Evolutionary conservation across 2,329 filamentous ascomycete species (phyloP).

Genomic region (Phialocephala subalpina): DNA sequence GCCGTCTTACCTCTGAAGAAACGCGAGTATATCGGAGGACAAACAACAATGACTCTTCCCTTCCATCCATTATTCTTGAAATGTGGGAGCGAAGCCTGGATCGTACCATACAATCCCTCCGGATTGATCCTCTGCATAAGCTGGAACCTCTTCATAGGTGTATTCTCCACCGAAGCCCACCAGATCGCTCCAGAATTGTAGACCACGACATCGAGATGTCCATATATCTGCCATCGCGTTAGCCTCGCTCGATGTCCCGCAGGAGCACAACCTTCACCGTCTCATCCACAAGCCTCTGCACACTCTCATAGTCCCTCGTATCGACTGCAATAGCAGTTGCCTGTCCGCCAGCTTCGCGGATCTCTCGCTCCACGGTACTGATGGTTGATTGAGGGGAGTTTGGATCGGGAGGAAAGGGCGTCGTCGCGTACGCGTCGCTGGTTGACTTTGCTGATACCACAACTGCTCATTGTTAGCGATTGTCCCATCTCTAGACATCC

Average conservation of each 20-base stretch:
- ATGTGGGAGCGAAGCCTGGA: slow-evolving; percentile 74
- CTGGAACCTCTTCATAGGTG: slow-evolving; percentile 78
- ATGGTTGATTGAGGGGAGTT: slow-evolving; percentile 81
- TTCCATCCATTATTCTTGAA: slow-evolving; percentile 61
- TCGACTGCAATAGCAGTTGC: slow-evolving; percentile 76
- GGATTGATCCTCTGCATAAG: slow-evolving; percentile 80
- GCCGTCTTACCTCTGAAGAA: slow-evolving; percentile 89
- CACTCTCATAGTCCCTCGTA: slow-evolving; percentile 68
- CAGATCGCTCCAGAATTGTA: slow-evolving; percentile 90
- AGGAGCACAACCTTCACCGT: slow-evolving; percentile 55
- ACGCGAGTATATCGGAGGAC: slow-evolving; percentile 83
- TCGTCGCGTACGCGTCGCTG: slow-evolving; percentile 63
- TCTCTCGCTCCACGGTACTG: slow-evolving; percentile 80
- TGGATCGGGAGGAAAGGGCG: slow-evolving; percentile 76
- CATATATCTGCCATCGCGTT: slow-evolving; percentile 25
- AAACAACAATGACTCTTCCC: slow-evolving; percentile 79
- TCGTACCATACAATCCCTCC: slow-evolving; percentile 76
- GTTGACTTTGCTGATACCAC: slow-evolving; percentile 80
- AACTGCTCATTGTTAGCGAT: slow-evolving; percentile 30
- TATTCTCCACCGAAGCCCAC: slow-evolving; percentile 79
- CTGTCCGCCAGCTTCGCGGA: slow-evolving; percentile 67
- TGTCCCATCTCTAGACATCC: background rate
- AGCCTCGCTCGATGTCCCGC: background rate
- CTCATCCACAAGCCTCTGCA: slow-evolving; percentile 65
- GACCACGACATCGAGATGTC: slow-evolving; percentile 54